phyloP scores from a whole-genome alignment of 2,329 filamentous ascomycete genomes.

The Tympanopsis confertula region DNA sequence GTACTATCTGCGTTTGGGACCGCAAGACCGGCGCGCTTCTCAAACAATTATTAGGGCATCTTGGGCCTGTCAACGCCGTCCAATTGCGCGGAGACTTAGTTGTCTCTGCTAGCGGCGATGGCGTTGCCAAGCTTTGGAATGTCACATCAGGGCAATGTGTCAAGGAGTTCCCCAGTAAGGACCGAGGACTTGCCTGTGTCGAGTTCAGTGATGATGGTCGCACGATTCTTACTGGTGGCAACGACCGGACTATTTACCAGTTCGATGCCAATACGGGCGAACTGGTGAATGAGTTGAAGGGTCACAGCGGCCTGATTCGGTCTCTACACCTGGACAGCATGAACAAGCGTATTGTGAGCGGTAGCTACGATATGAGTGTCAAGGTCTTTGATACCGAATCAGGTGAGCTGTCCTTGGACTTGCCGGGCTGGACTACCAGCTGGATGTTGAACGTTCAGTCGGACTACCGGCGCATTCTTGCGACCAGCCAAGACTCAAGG shows the following conservation, averaged over 20 bases:
- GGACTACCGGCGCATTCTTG: constrained; percentile 57
- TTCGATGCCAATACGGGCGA: constrained; percentile 53
- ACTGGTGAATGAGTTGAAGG: constrained; percentile 40
- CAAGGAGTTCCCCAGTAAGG: constrained; percentile 52
- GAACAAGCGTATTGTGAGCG: constrained; percentile 52
- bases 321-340: constrained; percentile 52
- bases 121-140: constrained; percentile 57
- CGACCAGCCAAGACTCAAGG: constrained; percentile 56
- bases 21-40: constrained; percentile 42
- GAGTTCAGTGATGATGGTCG: constrained; percentile 58
- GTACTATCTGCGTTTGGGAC: constrained; percentile 56
- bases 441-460: constrained; percentile 62
- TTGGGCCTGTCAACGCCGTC: constrained; percentile 57
- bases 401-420: constrained; percentile 43
- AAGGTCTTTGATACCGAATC: constrained; percentile 50
- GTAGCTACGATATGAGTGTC: constrained; percentile 54
- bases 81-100: constrained; percentile 54
- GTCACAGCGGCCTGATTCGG: constrained; percentile 49
- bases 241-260: constrained; percentile 59
- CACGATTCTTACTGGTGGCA: constrained; percentile 56
- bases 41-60: constrained; percentile 46
- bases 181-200: constrained; percentile 55
- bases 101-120: constrained; percentile 55
- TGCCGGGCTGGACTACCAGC: constrained; percentile 59
- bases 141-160: constrained; percentile 48